phyloP scores from a whole-genome alignment of 768 basidiomycete species.

The Mycena galopus region DNA sequence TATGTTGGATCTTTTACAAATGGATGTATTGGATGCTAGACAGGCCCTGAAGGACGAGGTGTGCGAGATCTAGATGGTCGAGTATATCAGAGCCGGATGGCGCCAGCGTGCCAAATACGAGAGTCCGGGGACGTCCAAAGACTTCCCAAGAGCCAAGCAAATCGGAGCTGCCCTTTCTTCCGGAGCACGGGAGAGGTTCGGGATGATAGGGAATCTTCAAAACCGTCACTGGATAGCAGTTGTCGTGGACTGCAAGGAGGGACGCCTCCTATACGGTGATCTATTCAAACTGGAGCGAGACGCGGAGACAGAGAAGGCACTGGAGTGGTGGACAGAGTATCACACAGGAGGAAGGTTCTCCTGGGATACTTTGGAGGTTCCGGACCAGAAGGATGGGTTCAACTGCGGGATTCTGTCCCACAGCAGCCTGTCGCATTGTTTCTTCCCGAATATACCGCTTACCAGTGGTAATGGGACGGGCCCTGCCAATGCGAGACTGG shows the following conservation, averaged over 20 bases:
- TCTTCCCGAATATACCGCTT: not conserved
- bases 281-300: not conserved
- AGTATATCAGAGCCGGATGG: not conserved
- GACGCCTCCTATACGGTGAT: not conserved
- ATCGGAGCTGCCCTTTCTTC: not conserved
- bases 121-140: not conserved
- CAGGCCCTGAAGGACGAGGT: constrained; percentile 1
- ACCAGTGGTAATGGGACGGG: not conserved
- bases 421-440: not conserved
- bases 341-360: not conserved
- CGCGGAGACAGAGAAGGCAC: not conserved
- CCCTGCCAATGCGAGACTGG: not conserved
- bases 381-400: constrained; percentile 2
- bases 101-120: not conserved
- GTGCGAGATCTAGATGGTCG: not conserved
- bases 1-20: not conserved
- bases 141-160: not conserved
- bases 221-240: constrained; percentile 8
- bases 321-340: not conserved
- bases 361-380: not conserved
- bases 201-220: not conserved
- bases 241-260: not conserved
- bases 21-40: not conserved
- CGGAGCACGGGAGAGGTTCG: constrained; percentile 1
- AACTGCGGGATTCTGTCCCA: constrained; percentile 7